phyloP scores from a whole-genome alignment of 768 basidiomycete species.

The Trichaptum fuscoviolaceum region DNA sequence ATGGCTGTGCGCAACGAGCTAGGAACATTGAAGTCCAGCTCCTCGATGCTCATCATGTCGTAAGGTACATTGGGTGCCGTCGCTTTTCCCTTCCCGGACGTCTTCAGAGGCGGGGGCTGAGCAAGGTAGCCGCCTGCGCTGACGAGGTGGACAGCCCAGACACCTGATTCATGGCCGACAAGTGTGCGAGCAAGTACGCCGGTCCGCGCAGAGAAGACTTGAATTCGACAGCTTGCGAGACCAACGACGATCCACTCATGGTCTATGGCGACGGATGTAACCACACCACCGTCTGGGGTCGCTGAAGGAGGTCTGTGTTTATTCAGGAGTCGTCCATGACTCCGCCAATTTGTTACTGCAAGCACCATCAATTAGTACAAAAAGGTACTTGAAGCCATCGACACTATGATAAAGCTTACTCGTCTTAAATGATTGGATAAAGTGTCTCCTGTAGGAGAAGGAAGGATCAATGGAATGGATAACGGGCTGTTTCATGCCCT shows the following conservation, averaged over 20 bases:
- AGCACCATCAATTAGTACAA: neutral
- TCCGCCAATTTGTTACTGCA: slow-evolving; percentile 75
- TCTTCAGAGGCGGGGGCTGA: slow-evolving; percentile 10
- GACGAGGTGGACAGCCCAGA: slow-evolving; percentile 86
- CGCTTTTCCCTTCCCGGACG: slow-evolving; percentile 5
- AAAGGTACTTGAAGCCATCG: slow-evolving; percentile 9
- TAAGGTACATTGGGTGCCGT: neutral
- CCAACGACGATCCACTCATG: slow-evolving; percentile 82
- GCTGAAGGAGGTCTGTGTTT: slow-evolving; percentile 41
- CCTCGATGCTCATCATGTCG: neutral
- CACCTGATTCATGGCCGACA: slow-evolving; percentile 81
- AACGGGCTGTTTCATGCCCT: neutral
- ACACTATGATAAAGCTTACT: slow-evolving; percentile 48
- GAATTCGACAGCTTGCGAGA: slow-evolving; percentile 79
- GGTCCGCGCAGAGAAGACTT: slow-evolving; percentile 75
- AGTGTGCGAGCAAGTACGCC: slow-evolving; percentile 76
- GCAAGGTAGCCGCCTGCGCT: slow-evolving; percentile 46
- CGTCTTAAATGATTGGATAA: slow-evolving; percentile 66
- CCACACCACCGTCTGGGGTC: slow-evolving; percentile 53
- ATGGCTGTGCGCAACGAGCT: slow-evolving; percentile 43
- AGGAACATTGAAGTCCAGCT: slow-evolving; percentile 22
- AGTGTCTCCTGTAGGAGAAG: slow-evolving; percentile 65
- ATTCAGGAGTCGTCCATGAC: slow-evolving; percentile 64
- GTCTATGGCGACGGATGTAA: slow-evolving; percentile 86
- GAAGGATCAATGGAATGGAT: slow-evolving; percentile 7